These are phyloP conservation scores for Austroboletus eburneus DNA, from an alignment of 768 basidiomycete genomes.

Conservation along the genomic window DNA sequence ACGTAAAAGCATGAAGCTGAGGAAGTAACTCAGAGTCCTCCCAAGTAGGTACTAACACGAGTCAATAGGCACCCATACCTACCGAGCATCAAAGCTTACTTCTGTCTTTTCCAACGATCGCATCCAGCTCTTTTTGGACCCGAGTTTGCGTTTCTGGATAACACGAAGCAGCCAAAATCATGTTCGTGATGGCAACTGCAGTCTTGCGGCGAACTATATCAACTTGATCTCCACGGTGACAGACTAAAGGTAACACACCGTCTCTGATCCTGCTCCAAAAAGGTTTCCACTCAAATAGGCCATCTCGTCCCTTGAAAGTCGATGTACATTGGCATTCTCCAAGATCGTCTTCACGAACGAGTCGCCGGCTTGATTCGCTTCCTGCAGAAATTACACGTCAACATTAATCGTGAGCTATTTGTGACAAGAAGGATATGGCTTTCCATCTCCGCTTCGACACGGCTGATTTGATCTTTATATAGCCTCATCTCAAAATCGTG, in stretches of 20 bases:
- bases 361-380: neutral
- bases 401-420: neutral
- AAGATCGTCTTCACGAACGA: constrained; percentile 52
- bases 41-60: constrained; percentile 32
- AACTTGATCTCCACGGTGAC: neutral
- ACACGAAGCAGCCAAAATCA: constrained; percentile 51
- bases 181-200: constrained; percentile 46
- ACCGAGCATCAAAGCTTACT: constrained; percentile 2
- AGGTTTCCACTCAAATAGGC: constrained; percentile 56
- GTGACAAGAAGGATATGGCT: neutral
- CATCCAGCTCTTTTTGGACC: constrained; percentile 53
- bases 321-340: constrained; percentile 43
- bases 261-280: constrained; percentile 59
- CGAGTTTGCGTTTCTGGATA: constrained; percentile 46
- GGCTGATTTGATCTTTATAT: constrained; percentile 45
- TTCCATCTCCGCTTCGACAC: constrained; percentile 44
- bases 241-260: constrained; percentile 21
- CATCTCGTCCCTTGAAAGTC: constrained; percentile 47
- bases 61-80: neutral
- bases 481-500: constrained; percentile 48
- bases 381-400: constrained; percentile 2
- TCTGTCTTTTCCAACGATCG: constrained; percentile 40
- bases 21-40: constrained; percentile 31
- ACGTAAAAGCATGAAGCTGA: constrained; percentile 33
- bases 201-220: constrained; percentile 26